These are phyloP conservation scores for Alternaria arborescens DNA, from an alignment of 2,329 filamentous ascomycete species.

Conservation along the genomic window DNA sequence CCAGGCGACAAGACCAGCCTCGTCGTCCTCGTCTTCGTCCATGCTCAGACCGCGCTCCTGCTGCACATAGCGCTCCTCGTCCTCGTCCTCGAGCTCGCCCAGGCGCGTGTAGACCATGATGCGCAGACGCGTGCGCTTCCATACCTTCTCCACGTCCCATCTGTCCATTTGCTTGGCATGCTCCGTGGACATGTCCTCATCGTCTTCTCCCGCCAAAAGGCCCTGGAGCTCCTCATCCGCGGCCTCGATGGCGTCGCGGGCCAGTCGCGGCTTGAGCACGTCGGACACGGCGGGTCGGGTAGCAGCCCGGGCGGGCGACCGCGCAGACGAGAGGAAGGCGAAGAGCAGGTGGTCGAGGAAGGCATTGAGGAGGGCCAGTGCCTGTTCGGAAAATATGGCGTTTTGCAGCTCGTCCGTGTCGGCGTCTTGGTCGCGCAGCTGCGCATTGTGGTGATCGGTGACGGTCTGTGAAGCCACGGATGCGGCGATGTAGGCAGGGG, in stretches of 20 bases:
- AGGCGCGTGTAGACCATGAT: constrained; percentile 99
- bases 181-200: constrained; percentile 48
- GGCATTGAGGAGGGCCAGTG: constrained; percentile 82
- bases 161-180: constrained; percentile 57
- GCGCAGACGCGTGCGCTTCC: constrained; percentile 90
- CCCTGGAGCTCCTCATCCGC: constrained; percentile 89
- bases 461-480: constrained; percentile 92
- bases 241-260: constrained; percentile 80
- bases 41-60: constrained; percentile 72
- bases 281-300: constrained; percentile 85
- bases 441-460: constrained; percentile 83
- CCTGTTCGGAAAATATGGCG: constrained; percentile 74
- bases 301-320: constrained; percentile 76
- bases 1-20: constrained; percentile 72
- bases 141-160: constrained; percentile 92
- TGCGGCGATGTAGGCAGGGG: constrained; percentile 85
- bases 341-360: constrained; percentile 95
- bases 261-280: constrained; percentile 87
- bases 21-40: constrained; percentile 53
- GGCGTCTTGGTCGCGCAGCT: constrained; percentile 74
- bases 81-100: constrained; percentile 96
- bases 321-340: constrained; percentile 82
- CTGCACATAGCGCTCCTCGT: constrained; percentile 88
- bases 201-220: constrained; percentile 81
- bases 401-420: constrained; percentile 68